These are phyloP conservation scores for Athelia sp. DNA, from an alignment of 1,284 basidiomycete genomes.

Conservation along the genomic window DNA sequence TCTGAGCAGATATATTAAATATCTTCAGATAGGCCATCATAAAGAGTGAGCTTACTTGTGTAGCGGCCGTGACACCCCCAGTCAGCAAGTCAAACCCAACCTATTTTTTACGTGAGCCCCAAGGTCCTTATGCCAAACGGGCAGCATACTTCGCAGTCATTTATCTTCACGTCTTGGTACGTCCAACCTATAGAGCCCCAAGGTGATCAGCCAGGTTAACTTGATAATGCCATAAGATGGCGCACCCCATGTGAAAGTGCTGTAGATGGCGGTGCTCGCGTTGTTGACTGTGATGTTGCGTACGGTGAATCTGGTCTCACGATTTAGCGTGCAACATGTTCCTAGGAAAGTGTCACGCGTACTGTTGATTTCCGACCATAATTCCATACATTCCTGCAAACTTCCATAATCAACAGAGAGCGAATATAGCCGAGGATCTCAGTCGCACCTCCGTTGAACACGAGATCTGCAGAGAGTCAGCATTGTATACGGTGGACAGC, in stretches of 20 bases:
- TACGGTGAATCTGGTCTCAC: conserved; percentile 40
- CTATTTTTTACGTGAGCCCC: conserved; percentile 7
- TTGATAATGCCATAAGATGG: neutral
- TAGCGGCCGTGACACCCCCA: conserved; percentile 22
- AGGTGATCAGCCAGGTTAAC: conserved; percentile 5
- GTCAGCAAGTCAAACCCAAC: conserved; percentile 41
- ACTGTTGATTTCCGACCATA: conserved; percentile 48
- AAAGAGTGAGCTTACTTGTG: conserved; percentile 18
- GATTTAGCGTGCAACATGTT: conserved; percentile 3
- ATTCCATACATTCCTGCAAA: conserved; percentile 35
- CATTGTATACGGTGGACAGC: conserved; percentile 44
- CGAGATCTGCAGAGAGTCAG: conserved; percentile 32
- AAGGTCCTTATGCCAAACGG: no score
- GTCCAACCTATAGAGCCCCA: conserved; percentile 33
- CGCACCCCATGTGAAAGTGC: conserved; percentile 45
- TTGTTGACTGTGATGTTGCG: conserved; percentile 50
- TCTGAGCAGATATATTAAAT: conserved; percentile 14
- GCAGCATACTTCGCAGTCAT: conserved; percentile 33
- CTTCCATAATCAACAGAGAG: conserved; percentile 29
- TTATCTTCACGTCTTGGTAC: conserved; percentile 43
- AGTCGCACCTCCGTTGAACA: conserved; percentile 41
- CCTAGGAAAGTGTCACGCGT: conserved; percentile 18
- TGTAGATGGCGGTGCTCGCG: conserved; percentile 34
- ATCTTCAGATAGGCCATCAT: conserved; percentile 15
- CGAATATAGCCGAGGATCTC: neutral